phyloP scores from a whole-genome alignment of 2,329 filamentous ascomycete genomes.

The Botrytis sinoallii region DNA sequence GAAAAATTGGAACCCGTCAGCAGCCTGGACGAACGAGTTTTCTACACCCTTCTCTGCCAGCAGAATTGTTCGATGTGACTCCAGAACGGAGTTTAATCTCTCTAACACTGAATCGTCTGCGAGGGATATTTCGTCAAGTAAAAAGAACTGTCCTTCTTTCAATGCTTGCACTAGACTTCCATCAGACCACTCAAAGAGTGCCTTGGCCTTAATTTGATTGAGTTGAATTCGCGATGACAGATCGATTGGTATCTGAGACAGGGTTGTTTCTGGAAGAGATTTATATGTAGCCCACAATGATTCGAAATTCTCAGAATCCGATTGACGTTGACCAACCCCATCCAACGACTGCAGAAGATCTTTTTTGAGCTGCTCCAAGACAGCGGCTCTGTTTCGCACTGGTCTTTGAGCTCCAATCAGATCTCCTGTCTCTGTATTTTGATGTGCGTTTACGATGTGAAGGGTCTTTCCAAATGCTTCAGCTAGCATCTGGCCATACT shows the following conservation, averaged over 20 bases:
- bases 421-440: constrained; percentile 96
- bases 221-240: constrained; percentile 41
- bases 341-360: constrained; percentile 54
- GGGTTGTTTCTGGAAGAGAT: constrained; percentile 46
- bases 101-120: constrained; percentile 97
- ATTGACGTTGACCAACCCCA: constrained; percentile 45
- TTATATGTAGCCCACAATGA: constrained; percentile 45
- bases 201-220: constrained; percentile 65
- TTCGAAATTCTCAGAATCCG: constrained; percentile 59
- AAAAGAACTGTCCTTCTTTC: constrained; percentile 83
- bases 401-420: constrained; percentile 93
- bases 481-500: constrained; percentile 87
- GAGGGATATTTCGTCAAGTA: constrained; percentile 95
- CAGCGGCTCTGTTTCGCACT: constrained; percentile 75
- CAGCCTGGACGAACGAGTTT: constrained; percentile 74
- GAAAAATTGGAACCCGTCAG: constrained; percentile 86
- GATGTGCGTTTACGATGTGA: constrained; percentile 93
- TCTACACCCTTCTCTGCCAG: constrained; percentile 90
- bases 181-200: constrained; percentile 94
- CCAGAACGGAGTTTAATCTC: constrained; percentile 91
- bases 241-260: constrained; percentile 36
- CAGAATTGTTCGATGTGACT: constrained; percentile 79
- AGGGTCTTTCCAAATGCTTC: constrained; percentile 73
- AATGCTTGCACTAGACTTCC: constrained; percentile 92
- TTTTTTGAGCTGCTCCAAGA: constrained; percentile 62